Evolutionary conservation across 768 basidiomycete species (phyloP).

Genomic region (Dioszegia aurantiaca): DNA sequence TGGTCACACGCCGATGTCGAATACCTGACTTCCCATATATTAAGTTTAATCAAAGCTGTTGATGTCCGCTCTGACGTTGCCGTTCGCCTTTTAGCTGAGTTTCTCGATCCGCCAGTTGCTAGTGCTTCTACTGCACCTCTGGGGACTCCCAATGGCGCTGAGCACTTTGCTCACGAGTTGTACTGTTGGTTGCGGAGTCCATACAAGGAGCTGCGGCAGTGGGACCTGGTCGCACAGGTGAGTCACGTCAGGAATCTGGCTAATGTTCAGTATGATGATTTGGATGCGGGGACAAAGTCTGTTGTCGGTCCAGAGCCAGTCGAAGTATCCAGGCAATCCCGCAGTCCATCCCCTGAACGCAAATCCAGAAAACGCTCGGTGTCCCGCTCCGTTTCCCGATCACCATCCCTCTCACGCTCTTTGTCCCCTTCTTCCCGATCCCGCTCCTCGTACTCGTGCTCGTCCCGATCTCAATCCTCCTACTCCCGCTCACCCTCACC

Average conservation of each 20-base stretch:
- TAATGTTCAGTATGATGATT: conserved; percentile 39
- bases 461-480: conserved; percentile 13
- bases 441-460: conserved; percentile 7
- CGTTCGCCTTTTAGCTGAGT: conserved; percentile 72
- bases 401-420: conserved; percentile 17
- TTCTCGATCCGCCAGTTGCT: conserved; percentile 64
- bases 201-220: conserved; percentile 74
- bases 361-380: not conserved
- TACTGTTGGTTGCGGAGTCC: conserved; percentile 87
- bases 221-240: conserved; percentile 80
- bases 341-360: conserved; percentile 5
- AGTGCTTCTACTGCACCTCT: conserved; percentile 49
- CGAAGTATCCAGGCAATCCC: conserved; percentile 1
- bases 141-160: conserved; percentile 66
- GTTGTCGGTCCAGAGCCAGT: not conserved
- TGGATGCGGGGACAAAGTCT: conserved; percentile 11
- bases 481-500: conserved; percentile 15
- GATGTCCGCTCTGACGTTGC: conserved; percentile 83
- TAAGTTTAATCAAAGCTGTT: conserved; percentile 86
- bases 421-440: conserved; percentile 20
- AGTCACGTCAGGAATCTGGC: conserved; percentile 14
- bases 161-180: conserved; percentile 93
- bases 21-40: conserved; percentile 84
- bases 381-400: conserved; percentile 21
- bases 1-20: conserved; percentile 90